Evolutionary conservation across 2,329 filamentous ascomycete species (phyloP), one percentile per base, ranked within the genome.

Genomic region (Torrubiella hemipterigena): DNA sequence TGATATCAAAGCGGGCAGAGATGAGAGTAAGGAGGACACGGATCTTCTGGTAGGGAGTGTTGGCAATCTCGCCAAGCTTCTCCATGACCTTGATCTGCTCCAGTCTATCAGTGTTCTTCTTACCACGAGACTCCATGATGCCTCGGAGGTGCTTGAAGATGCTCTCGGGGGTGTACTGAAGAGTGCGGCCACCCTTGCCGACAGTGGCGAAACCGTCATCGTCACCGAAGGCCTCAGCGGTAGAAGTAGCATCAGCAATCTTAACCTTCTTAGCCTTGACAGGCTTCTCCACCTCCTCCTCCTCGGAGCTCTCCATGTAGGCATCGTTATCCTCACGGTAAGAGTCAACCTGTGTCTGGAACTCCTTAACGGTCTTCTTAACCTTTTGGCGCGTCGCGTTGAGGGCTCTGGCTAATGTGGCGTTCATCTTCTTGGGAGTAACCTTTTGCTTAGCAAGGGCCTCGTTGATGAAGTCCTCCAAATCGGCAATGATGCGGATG

Each of bases 71-170:
- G 49, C 79, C 65, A 32, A 98, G 73, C 67, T 87, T 94, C 71
- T 96, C 91, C 86, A 98, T 93, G 31, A 89, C 80, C 59, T 81
- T 80, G 59, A 98, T 96, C 63, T 98, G 91, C 62, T 98, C 91
- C 28, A 74, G 54, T 29, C 86, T 80, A 58, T 98, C 91, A 42
- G 91, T 95, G 68, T 96, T 96, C 75, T 98, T 98, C 70, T 94
- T 93, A 55, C 91, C 91, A 66, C 91, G 76, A 36, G 89, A 87
- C 65, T 98, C 91, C 53, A 96, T 69, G 51, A 98, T 96, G 31
- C 77, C 74, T 35, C 89, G 77, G 31, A 98, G 72, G 58, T 96
- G 86, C 69, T 98, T 98, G 58, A 96, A 81, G 51, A 98, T 98
- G 57, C 87, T 91, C 66, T 98, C 91, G 15, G 89, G 82, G 10